A percentile compares a stretch with the other conserved stretches of the same genome.
phyloP scores from a whole-genome alignment of 2,329 filamentous ascomycete genomes.

The Botrytis squamosa region DNA sequence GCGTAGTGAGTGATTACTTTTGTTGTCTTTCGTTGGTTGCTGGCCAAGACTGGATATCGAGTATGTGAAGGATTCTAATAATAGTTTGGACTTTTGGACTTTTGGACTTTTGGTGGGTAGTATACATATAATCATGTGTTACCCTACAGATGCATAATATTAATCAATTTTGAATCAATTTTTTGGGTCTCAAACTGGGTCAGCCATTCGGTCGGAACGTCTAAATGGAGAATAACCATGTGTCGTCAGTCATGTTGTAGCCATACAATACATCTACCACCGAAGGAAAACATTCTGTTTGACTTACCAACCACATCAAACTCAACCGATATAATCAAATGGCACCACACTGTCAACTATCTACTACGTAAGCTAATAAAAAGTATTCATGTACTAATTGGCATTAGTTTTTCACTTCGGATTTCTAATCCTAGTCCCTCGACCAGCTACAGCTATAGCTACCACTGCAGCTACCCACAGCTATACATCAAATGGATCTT shows the following conservation, averaged over 20 bases:
- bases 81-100: background rate
- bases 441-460: background rate
- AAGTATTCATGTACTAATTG: background rate
- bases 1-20: background rate
- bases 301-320: background rate
- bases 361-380: background rate
- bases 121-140: background rate
- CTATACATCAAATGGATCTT: background rate
- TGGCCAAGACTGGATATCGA: background rate
- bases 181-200: slow-evolving; percentile 11
- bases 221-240: slow-evolving; percentile 3
- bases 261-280: background rate
- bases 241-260: background rate
- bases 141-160: background rate
- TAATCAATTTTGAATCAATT: background rate
- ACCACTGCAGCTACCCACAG: background rate
- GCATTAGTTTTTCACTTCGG: background rate
- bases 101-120: background rate
- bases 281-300: background rate
- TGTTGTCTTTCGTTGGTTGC: background rate
- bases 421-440: background rate
- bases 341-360: background rate
- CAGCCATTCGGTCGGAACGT: slow-evolving; percentile 16
- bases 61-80: slow-evolving; percentile 6
- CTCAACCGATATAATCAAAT: background rate